Base-by-base conservation (phyloP, 148 eudicot genomes). In the Persicaria maculosa region DNA sequence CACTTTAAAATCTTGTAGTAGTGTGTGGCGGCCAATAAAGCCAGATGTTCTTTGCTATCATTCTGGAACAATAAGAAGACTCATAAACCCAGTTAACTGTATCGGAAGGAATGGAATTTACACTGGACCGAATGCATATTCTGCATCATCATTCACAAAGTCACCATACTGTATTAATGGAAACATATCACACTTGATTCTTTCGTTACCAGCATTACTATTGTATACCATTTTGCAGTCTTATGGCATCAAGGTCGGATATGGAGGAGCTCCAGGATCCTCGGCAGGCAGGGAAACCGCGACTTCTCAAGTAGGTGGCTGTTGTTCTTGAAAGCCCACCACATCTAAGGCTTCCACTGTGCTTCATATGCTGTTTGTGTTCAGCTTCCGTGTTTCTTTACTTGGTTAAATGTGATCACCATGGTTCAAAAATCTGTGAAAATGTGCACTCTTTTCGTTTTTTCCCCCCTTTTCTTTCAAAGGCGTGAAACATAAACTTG, bases 301-400 rank as follows among this genome's bases (percentile, higher is more conserved):
- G 36, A n/a, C 53, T 20, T 71, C 73, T 48, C 73, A 71, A 46
- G 73, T 10, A 71, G 73, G 70, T 7, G 73, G 73, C 8, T 71
- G 73, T 31, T 71, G 73, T 47, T 45, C 73, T 71, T 71, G 54
- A 71, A 71, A 10, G 2, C 8, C 16, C 17, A 4, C 17, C 9
- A n/a, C 36, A 4, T 36, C 68, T 9, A 25, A 7, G 16, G 31
- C 68, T 15, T 65, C 19, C 70, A 43, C 17, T 65, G 46, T 65
- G 8, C 70, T 40, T 65, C 19, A 40, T 14, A 14, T 65, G 46
- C 47, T 65, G 46, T 11, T 36, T 65, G 17, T 65, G 46, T 40
- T 65, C 43, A 40, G 12, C 12, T 31, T 14, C 19, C 12, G 6
- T 22, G 40, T 43, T 62, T 65, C 64, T 65, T 65, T 65, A 5